These are phyloP conservation scores for Starmerella sirachaensis DNA, from an alignment of 805 yeast genomes.

Conservation along the genomic window DNA sequence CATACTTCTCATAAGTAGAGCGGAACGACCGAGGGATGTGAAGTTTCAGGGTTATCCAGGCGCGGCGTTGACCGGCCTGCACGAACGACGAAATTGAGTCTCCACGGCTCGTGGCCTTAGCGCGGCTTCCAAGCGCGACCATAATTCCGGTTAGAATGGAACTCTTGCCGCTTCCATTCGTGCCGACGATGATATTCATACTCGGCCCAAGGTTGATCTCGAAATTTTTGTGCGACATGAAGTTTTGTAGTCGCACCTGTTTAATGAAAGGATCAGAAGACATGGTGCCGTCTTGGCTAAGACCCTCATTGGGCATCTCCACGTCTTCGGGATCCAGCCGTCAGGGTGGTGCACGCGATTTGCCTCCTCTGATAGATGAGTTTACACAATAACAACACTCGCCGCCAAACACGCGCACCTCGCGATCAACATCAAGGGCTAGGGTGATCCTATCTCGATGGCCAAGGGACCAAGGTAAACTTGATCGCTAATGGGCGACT, in stretches of 20 bases:
- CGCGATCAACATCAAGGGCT: no score
- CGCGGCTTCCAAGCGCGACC: conserved; percentile 80
- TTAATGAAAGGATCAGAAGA: conserved; percentile 41
- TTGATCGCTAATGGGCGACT: no score
- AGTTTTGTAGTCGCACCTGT: conserved; percentile 40
- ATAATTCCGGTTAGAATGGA: conserved; percentile 81
- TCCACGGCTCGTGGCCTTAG: conserved; percentile 79
- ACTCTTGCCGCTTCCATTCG: conserved; percentile 85
- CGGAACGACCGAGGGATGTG: conserved; percentile 46
- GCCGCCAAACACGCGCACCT: no score
- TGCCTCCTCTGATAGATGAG: no score
- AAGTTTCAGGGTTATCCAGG: conserved; percentile 54
- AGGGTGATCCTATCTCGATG: no score
- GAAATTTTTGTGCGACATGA: conserved; percentile 54
- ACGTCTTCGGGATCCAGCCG: no score
- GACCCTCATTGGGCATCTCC: no score
- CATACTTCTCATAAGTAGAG: conserved; percentile 54
- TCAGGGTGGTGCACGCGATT: no score
- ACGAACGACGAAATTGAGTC: conserved; percentile 55
- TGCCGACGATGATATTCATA: conserved; percentile 76
- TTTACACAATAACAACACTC: no score
- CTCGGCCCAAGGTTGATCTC: conserved; percentile 64
- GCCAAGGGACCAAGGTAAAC: no score
- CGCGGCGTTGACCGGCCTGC: conserved; percentile 60
- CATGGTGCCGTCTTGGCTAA: no score